Conservation (phyloP, 2,329 filamentous ascomycete species). For the Trichoderma gracile region DNA sequence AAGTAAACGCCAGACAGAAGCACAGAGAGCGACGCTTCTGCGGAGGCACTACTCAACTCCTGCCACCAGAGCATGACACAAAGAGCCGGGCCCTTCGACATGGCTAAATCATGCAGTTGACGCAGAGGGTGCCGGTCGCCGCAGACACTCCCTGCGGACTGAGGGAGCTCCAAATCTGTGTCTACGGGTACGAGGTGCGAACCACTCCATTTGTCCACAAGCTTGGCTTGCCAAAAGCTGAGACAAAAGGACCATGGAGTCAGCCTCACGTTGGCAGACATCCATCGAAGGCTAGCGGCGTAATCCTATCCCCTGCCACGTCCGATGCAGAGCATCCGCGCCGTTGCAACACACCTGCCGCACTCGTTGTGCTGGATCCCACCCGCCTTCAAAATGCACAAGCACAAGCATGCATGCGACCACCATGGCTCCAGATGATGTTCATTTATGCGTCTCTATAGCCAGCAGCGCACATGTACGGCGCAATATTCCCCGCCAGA, state of each 20-base stretch:
- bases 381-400: constrained; percentile 9
- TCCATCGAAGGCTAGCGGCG: not conserved
- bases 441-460: not conserved
- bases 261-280: constrained; percentile 22
- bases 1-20: not conserved
- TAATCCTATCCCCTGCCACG: constrained; percentile 15
- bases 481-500: not conserved
- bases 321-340: constrained; percentile 24
- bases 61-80: not conserved
- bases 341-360: constrained; percentile 20
- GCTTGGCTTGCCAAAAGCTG: not conserved
- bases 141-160: not conserved
- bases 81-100: not conserved
- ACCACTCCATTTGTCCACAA: not conserved
- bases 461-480: not conserved
- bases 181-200: not conserved
- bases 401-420: constrained; percentile 10
- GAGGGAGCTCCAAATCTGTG: not conserved
- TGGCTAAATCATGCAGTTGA: not conserved
- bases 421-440: not conserved
- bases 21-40: not conserved
- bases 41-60: not conserved
- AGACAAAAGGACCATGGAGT: constrained; percentile 6
- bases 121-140: not conserved
- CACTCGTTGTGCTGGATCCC: constrained; percentile 3